Evolutionary conservation across 768 basidiomycete genomes (phyloP).

Genomic region (Pleurotus tuoliensis): DNA sequence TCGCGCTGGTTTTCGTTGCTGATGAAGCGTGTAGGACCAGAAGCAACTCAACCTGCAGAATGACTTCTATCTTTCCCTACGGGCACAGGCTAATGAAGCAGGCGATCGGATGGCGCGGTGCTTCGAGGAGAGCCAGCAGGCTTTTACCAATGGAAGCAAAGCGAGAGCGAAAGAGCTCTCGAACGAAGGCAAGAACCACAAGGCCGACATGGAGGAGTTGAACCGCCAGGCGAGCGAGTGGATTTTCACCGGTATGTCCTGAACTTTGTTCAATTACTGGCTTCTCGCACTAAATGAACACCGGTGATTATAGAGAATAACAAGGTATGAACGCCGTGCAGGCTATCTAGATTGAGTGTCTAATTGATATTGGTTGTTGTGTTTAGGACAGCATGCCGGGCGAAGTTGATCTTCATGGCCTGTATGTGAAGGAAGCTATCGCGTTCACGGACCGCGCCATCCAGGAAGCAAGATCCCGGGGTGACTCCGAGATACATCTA

Average conservation of each 20-base stretch:
- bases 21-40: constrained; percentile 34
- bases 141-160: constrained; percentile 70
- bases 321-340: constrained; percentile 34
- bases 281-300: background rate
- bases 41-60: constrained; percentile 67
- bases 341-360: background rate
- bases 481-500: constrained; percentile 63
- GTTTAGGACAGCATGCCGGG: constrained; percentile 60
- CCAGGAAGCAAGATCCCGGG: constrained; percentile 57
- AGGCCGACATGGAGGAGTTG: constrained; percentile 70
- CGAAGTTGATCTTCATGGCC: constrained; percentile 85
- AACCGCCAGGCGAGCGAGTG: constrained; percentile 83
- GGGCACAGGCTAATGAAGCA: constrained; percentile 72
- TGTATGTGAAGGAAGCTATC: constrained; percentile 93
- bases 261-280: background rate
- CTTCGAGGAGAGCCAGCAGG: constrained; percentile 71
- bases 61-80: constrained; percentile 62
- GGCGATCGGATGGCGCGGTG: constrained; percentile 74
- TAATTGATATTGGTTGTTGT: background rate
- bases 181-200: constrained; percentile 75
- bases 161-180: constrained; percentile 80
- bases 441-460: constrained; percentile 68
- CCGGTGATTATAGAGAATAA: constrained; percentile 60
- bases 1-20: background rate
- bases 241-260: constrained; percentile 71